These are phyloP conservation scores for Debaryomyces tyrocola DNA, from an alignment of 805 yeast genomes.

Conservation along the genomic window DNA sequence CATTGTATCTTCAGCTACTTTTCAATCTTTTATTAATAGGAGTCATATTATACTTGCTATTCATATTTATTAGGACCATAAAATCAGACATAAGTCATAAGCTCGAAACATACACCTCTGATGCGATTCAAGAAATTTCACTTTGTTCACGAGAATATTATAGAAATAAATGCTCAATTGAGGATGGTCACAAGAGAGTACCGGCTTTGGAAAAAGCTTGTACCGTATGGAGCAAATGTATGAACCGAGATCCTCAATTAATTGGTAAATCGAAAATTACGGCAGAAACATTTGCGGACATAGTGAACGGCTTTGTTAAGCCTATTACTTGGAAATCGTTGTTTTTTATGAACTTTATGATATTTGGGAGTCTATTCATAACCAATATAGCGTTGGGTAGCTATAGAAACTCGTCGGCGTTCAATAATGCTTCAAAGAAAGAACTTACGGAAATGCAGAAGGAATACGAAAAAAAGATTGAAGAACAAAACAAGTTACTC, in stretches of 20 bases:
- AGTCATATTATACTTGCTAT: constrained; percentile 51
- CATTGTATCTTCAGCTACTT: constrained; percentile 62
- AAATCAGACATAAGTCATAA: constrained; percentile 69
- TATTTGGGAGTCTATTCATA: constrained; percentile 52
- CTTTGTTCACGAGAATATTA: constrained; percentile 68
- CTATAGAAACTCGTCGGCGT: constrained; percentile 20
- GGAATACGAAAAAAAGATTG: constrained; percentile 13
- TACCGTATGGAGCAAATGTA: constrained; percentile 75
- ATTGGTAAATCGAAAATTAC: constrained; percentile 70
- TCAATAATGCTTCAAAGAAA: neutral
- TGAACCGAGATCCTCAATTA: constrained; percentile 71
- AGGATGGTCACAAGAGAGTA: constrained; percentile 44
- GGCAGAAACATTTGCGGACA: constrained; percentile 82
- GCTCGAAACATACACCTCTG: constrained; percentile 60
- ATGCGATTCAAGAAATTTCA: constrained; percentile 62
- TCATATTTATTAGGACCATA: constrained; percentile 54
- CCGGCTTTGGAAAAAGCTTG: constrained; percentile 77
- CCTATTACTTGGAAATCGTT: constrained; percentile 73
- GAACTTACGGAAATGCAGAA: constrained; percentile 7
- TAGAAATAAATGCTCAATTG: constrained; percentile 70
- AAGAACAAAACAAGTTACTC: constrained; percentile 10
- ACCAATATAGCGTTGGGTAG: constrained; percentile 52
- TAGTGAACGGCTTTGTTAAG: constrained; percentile 70
- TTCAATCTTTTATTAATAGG: constrained; percentile 56
- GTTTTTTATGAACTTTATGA: constrained; percentile 43